Percentiles rank a stretch among this genome's conserved stretches.
phyloP scores from a whole-genome alignment of 2,329 filamentous ascomycete species.

The Triangularia setosa region DNA sequence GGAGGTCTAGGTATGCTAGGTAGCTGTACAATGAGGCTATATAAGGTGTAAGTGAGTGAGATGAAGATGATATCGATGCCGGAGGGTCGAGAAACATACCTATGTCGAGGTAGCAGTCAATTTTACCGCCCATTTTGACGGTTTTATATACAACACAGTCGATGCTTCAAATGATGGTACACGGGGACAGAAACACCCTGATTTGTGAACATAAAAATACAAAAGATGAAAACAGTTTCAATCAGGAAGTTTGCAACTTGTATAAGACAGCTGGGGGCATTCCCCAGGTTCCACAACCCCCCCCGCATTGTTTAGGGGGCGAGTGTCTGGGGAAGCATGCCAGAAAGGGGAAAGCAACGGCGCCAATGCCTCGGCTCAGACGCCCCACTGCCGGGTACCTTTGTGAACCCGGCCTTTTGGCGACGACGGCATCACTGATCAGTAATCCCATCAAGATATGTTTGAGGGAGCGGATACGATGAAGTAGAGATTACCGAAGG shows the following conservation, averaged over 20 bases:
- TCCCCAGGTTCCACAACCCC: not conserved
- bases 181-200: not conserved
- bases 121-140: slow-evolving; percentile 43
- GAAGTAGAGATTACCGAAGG: not conserved
- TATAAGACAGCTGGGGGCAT: not conserved
- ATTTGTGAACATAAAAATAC: not conserved
- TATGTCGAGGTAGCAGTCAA: slow-evolving; percentile 44
- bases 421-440: not conserved
- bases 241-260: not conserved
- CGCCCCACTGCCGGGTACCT: not conserved
- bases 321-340: not conserved
- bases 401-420: not conserved
- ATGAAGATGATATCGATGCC: not conserved
- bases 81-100: slow-evolving; percentile 10
- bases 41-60: not conserved
- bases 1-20: slow-evolving; percentile 53
- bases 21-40: slow-evolving; percentile 64
- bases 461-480: not conserved
- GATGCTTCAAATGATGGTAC: too few species aligned
- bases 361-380: not conserved
- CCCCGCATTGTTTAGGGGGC: not conserved
- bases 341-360: not conserved
- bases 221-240: not conserved
- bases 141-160: not conserved
- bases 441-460: not conserved